Evolutionary conservation across 306 rosid species (phyloP), one percentile per base, ranked within the genome.

Genomic region (Cicer pinnatifidum): DNA sequence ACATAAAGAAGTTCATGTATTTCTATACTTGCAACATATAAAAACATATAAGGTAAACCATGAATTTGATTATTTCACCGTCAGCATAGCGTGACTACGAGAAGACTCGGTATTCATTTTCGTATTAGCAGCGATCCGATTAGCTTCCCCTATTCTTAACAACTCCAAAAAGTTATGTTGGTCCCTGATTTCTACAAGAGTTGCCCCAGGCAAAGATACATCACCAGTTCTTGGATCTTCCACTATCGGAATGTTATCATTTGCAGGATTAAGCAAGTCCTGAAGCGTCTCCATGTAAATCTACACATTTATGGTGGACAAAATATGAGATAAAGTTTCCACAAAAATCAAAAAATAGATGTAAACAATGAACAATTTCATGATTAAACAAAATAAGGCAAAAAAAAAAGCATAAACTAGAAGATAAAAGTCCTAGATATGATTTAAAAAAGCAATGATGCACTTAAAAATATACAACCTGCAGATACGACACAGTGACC

Each of bases 211-310:
- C 67, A 94, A 51, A 9, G 95, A 85, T 71, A 94, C 92, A 81
- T 94, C 96, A 9, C 98, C 98, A 28, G 88, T 84, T 87, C 84
- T 88, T 78, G 97, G 96, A 85, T 94, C 98, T 73, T 94, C 98
- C 82, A 94, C 92, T 53, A 94, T 83, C 13, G 94, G 91, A 69
- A 94, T 94, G 77, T 89, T 91, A 83, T 91, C 98, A 84, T 89
- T 91, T 60, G 86, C 78, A 9, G 97, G 98, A 83, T 94, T 83
- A 68, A 94, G 96, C 84, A 94, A 81, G 77, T 94, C 98, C 78
- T 94, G 98, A 38, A 94, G 81, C 60, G 94, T 82, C 84, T 94
- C 97, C 97, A 94, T 89, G 83, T 94, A 94, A 78, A 94, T 96
- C 98, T 94, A 81, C 79, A 86, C 38, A 54, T 41, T 75, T 68